Percentiles rank a stretch among this genome's conserved stretches.
phyloP scores from a whole-genome alignment of 495 filamentous ascomycete species.

The Pyrenula aspistea region DNA sequence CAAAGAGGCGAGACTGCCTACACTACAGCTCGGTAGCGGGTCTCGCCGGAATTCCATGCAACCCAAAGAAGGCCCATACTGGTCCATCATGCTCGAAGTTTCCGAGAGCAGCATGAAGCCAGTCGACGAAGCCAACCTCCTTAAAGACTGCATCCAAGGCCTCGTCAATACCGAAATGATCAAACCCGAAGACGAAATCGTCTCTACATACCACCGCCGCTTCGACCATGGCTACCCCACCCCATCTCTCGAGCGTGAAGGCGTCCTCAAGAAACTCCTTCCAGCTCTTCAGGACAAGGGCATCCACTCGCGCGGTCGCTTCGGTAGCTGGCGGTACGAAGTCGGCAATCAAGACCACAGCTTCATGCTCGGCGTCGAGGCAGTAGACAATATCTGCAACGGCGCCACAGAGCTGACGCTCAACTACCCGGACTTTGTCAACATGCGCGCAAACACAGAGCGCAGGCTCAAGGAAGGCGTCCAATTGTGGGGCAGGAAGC shows the following conservation, averaged over 20 bases:
- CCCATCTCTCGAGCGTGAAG: constrained; percentile 87
- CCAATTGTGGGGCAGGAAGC: constrained; percentile 46
- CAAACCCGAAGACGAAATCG: constrained; percentile 79
- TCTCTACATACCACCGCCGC: constrained; percentile 95
- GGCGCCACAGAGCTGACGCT: constrained; percentile 91
- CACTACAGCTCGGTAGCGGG: constrained; percentile 74
- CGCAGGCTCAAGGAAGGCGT: constrained; percentile 72
- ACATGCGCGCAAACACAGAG: constrained; percentile 78
- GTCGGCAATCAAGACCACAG: constrained; percentile 96
- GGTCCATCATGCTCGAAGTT: constrained; percentile 99
- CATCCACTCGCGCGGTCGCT: constrained; percentile 93
- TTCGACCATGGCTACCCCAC: constrained; percentile 99
- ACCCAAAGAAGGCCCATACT: constrained; percentile 83
- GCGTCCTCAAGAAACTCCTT: constrained; percentile 81
- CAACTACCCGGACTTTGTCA: constrained; percentile 99
- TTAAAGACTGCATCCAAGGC: constrained; percentile 86
- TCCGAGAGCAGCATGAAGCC: constrained; percentile 95
- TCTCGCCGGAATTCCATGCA: constrained; percentile 56
- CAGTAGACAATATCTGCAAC: constrained; percentile 88
- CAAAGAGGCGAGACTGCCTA: constrained; percentile 71
- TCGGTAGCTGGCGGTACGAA: constrained; percentile 98
- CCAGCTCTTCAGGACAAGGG: constrained; percentile 81
- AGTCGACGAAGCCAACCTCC: constrained; percentile 68
- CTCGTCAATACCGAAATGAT: constrained; percentile 97
- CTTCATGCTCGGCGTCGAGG: constrained; percentile 98